phyloP scores from a whole-genome alignment of 768 basidiomycete genomes.

The Agaricus subrufescens region DNA sequence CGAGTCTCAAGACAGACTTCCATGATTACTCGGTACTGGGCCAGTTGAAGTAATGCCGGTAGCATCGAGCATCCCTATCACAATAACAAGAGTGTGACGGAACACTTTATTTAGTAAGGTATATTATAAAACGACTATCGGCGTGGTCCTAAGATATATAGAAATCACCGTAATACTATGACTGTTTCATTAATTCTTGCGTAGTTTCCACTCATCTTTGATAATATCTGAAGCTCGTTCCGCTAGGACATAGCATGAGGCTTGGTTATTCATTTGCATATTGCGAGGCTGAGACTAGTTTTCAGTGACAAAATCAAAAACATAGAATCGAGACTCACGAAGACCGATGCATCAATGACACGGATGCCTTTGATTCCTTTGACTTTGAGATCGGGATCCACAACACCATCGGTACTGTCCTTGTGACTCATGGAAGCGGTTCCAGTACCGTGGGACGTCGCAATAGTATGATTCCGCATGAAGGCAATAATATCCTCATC shows the following conservation, averaged over 20 bases:
- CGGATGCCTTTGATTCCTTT: conserved; percentile 25
- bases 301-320: not conserved
- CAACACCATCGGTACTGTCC: conserved; percentile 21
- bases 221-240: conserved; percentile 21
- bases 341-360: conserved; percentile 22
- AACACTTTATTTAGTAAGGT: no score
- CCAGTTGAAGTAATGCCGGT: no score
- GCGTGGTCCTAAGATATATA: not conserved
- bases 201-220: not conserved
- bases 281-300: conserved; percentile 17
- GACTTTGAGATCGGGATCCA: conserved; percentile 25
- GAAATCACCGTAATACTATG: not conserved
- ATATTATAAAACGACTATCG: no score
- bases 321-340: not conserved
- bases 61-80: no score
- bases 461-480: conserved; percentile 12
- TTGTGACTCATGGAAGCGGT: conserved; percentile 22
- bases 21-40: no score
- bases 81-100: no score
- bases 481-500: conserved; percentile 18
- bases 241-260: conserved; percentile 26
- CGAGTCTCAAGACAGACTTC: no score
- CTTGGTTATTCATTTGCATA: conserved; percentile 28
- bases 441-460: conserved; percentile 21
- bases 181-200: not conserved